Base-by-base conservation (phyloP, 352 stramenopile species). In the Phytopythium montanum region DNA sequence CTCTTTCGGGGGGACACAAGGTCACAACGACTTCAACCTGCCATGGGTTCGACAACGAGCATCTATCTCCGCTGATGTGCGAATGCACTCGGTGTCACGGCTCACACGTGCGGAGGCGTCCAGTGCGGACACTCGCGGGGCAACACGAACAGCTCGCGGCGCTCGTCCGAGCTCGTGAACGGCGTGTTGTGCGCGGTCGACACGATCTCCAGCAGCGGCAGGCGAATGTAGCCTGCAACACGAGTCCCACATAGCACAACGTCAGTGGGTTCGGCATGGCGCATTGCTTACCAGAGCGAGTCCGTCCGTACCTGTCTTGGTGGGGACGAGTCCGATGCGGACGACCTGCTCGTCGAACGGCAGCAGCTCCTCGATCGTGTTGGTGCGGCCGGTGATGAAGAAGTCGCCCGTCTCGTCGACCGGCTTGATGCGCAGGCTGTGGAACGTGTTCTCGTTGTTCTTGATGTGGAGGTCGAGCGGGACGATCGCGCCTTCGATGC, bases 381-480 rank as follows among this genome's bases (percentile, higher is more conserved):
- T 90, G 2, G 81, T 91, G n/a, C 80, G 72, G 14, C 86, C 85
- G 28, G 83, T 76, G 31, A 95, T 82, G 58, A 93, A 77, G 66
- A 94, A 94, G 46, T 90, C 76, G 13, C 70, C 75, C 18, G 78
- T 86, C 7, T 87, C 73, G 61, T 92, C 76, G 23, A 89, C 70
- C 1, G 81, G 73, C 56, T 91, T 89, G 48, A 95, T 66, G 0
- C 73, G 78, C 23, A 95, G 56, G 34, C 75, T 86, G 61, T 94
- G 80, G 45, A 92, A 79, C 9, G 70, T 65, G 49, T 73, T 70
- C 31, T 91, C 81, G 60, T 94, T 91, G 73, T 95, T 95, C 29
- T 68, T 69, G 31, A 93, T 65, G 9, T 64, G 62, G 29, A 95
- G 64, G 33, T 84, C 69, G 60, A 93, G 73, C 29, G 64, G 61